These are phyloP conservation scores for Lactarius sp. DNA, from an alignment of 768 basidiomycete species.

Conservation along the genomic window DNA sequence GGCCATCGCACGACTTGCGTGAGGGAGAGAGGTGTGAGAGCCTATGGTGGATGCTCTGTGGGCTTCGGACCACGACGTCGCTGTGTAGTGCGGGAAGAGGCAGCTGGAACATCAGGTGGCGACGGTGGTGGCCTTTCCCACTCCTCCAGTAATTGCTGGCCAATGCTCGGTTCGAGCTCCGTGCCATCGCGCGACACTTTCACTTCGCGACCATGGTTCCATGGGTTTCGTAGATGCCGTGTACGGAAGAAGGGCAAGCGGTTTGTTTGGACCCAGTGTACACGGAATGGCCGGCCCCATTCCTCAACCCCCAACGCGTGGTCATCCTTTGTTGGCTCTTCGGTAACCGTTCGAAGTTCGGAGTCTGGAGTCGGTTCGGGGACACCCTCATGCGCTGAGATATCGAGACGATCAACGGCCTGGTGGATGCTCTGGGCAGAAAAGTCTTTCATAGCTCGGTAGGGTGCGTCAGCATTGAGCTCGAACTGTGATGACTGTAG, in stretches of 20 bases:
- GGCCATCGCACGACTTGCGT: too few relatives aligned
- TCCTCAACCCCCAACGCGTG: constrained; percentile 22
- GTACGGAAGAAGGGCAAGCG: constrained; percentile 71
- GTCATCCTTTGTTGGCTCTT: constrained; percentile 30
- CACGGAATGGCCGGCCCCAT: constrained; percentile 74
- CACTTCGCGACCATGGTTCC: constrained; percentile 83
- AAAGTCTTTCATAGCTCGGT: constrained; percentile 32
- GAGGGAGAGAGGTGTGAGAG: background rate
- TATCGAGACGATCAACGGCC: constrained; percentile 6
- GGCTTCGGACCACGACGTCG: constrained; percentile 13
- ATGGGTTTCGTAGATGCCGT: constrained; percentile 81
- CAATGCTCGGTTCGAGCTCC: constrained; percentile 79
- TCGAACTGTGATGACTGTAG: constrained; percentile 32
- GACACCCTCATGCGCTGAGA: background rate
- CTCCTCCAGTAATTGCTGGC: constrained; percentile 61
- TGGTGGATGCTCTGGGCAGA: background rate
- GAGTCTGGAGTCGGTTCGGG: background rate
- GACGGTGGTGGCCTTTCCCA: constrained; percentile 45
- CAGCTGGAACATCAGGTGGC: constrained; percentile 14
- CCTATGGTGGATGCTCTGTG: background rate
- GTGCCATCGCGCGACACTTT: constrained; percentile 89
- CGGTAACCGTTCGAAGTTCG: background rate
- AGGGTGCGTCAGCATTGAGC: constrained; percentile 40
- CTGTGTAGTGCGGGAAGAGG: constrained; percentile 6
- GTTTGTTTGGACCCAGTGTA: constrained; percentile 76